A percentile compares a stretch with the other conserved stretches of the same genome.
Conservation (phyloP, 768 basidiomycete genomes). For the Naganishia antarctica region DNA sequence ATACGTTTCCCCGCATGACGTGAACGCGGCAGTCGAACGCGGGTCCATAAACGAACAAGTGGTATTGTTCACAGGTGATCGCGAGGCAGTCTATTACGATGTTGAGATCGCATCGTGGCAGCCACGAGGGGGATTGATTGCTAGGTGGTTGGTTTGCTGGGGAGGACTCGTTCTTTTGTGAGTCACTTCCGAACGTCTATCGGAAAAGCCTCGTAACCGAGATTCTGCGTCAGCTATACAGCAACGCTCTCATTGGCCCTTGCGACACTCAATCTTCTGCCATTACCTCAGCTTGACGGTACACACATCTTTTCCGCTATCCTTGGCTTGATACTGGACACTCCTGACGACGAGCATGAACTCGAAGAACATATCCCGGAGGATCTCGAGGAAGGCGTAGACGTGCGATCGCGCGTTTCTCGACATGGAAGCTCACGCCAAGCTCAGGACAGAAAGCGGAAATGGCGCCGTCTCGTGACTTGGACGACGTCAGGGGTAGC, state of each 20-base stretch:
- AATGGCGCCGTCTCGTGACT: background rate
- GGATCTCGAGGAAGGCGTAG: background rate
- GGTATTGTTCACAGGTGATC: conserved; percentile 19
- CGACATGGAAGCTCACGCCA: background rate
- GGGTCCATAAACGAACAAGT: background rate
- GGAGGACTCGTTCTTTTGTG: conserved; percentile 20
- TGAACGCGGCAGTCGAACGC: background rate
- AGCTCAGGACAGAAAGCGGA: background rate
- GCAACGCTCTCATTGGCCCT: conserved; percentile 21
- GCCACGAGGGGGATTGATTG: background rate
- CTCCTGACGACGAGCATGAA: background rate
- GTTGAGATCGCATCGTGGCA: background rate
- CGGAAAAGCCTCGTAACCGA: background rate
- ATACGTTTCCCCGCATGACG: background rate
- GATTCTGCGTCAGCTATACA: conserved; percentile 18
- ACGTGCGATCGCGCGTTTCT: background rate
- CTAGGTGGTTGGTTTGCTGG: background rate
- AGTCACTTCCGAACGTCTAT: background rate
- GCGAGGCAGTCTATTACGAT: background rate
- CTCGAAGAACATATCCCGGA: background rate
- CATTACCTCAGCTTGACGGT: conserved; percentile 25
- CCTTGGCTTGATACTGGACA: background rate
- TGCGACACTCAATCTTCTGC: conserved; percentile 24
- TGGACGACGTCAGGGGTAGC: background rate
- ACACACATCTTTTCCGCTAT: conserved; percentile 23